phyloP scores from a whole-genome alignment of 2,329 filamentous ascomycete genomes.

The Neofusicoccum parvum region DNA sequence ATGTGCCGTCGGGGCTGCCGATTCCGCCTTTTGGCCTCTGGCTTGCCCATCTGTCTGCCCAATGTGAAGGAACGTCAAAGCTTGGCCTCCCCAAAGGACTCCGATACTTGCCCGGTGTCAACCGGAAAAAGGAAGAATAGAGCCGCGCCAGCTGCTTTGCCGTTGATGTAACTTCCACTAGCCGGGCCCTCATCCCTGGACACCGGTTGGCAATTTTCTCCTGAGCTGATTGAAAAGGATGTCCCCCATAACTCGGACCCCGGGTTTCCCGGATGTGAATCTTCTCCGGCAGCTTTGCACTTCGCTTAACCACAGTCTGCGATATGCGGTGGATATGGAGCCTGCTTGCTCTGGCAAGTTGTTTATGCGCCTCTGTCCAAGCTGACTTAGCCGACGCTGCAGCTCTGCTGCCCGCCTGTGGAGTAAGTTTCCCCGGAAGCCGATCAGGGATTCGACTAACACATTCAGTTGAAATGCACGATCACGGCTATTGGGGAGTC shows the following conservation, averaged over 20 bases:
- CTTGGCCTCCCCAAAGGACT: background rate
- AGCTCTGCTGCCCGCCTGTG: background rate
- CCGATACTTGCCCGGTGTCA: no score
- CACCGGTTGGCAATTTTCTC: background rate
- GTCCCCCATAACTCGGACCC: background rate
- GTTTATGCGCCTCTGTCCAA: background rate
- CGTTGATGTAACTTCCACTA: no score
- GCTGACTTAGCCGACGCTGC: background rate
- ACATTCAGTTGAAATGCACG: background rate
- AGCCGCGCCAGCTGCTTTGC: no score
- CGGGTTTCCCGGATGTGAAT: background rate
- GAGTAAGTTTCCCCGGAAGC: background rate
- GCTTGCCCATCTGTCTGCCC: background rate
- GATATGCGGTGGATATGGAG: background rate
- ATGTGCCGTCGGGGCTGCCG: background rate
- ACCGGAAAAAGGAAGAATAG: no score
- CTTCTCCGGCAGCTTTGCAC: background rate
- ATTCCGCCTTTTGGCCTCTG: background rate
- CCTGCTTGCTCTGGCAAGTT: background rate
- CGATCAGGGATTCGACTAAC: background rate
- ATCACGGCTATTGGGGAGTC: slow-evolving; percentile 21
- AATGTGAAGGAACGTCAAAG: background rate
- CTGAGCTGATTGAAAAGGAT: background rate
- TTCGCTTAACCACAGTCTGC: background rate
- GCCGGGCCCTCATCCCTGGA: background rate